Evolutionary conservation across 345 rosid species (phyloP), one percentile per base, ranked within the genome.

Genomic region (Eucalyptus grandis): DNA sequence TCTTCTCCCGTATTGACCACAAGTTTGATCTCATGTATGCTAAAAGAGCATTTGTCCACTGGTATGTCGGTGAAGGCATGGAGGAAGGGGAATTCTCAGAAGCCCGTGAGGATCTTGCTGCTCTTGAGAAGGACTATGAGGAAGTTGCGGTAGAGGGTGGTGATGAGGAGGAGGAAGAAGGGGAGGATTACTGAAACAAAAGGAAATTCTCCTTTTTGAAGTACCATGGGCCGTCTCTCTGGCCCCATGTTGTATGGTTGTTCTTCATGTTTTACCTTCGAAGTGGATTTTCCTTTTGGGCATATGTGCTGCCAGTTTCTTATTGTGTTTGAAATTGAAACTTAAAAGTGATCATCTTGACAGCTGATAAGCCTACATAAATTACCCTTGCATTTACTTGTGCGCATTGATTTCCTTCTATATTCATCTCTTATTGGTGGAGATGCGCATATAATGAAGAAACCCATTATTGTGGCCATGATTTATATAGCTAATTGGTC

Each of bases 1-100:
- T 96, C 87, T 96, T 96, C 93, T 90, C 95, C 77, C 91, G 95
- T 67, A 95, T 96, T 81, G 95, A 96, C 93, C 95, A 91, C 92
- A 96, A 96, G 89, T 96, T 96, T 86, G 98, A 96, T 90, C 96
- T 96, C 92, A 96, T 96, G 98, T 96, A 95, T 90, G 49, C 97
- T 82, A 96, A 96, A 93, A 92, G 98, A 87, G 98, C 98, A 37
- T 96, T 95, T 49, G 98, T 96, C 27, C 98, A 96, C 89, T 96
- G 98, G 98, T 96, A 96, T 31, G 98, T 96, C n/a, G 98, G 98
- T 11, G 98, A 96, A 91, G 98, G 98, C 77, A 95, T 96, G 98
- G 98, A 95, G 91, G 98, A 96, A 92, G 98, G 98, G 69, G 98
- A 96, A 90, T 96, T 96, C 94, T 96, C 98, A 4, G 96, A 96